Evolutionary conservation across 1,284 basidiomycete species (phyloP), one percentile per base, ranked within the genome.

Genomic region (Cutaneotrichosporon sp.): DNA sequence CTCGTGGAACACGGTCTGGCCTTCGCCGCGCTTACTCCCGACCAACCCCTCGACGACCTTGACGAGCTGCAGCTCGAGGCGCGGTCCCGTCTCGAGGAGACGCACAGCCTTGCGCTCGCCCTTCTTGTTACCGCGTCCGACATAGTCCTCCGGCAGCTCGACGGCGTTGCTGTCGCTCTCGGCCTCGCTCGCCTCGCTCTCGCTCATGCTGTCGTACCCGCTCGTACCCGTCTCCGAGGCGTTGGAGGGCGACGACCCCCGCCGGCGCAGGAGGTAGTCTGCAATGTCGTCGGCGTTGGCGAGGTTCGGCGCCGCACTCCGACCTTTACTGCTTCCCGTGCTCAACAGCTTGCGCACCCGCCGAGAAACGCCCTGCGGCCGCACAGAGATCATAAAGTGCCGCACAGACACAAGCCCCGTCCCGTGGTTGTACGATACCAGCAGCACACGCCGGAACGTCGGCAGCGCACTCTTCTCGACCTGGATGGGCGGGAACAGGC

Each of bases 21-120:
- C 88, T 69, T 92, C 88, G 49, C 78, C 77, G 49, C 69, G 62
- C 66, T 73, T 74, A 54, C 67, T 67, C 9, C 90, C 90, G 4
- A 90, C 89, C 8, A 90, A 78, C n/a, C 93, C 92, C 73, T 97
- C 93, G 17, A 86, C 84, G 58, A 99, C 90, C 79, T 99, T 99
- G 68, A 97, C 83, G 59, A 98, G 79, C 62, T 83, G 82, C 61
- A 97, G 77, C 75, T 98, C 96, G 83, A 98, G 86, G 63, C 96
- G 80, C 23, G 96, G 96, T 0, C 96, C 96, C 47, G 97, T 84
- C 76, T 99, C 96, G 52, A 93, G 87, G 52, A 99, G 78, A 56
- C 85, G 81, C 1, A 99, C 89, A 3, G 96, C 94, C 59, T 91
- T 84, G 75, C 88, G 85, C 68, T 88, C 84, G 2, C 91, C 92